Base-by-base conservation (phyloP, 306 rosid genomes). In the Prunus davidiana region DNA sequence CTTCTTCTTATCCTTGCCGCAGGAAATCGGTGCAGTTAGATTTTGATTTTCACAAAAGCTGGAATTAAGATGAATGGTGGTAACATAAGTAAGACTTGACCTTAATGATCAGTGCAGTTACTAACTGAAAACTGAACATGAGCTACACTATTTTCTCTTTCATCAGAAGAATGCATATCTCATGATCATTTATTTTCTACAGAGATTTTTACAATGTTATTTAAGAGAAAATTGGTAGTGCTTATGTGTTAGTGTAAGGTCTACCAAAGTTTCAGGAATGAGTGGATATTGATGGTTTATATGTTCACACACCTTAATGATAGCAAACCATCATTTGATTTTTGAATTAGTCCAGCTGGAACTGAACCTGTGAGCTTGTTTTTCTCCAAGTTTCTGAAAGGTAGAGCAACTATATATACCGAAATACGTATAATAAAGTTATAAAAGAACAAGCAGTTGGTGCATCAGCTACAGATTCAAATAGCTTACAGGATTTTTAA, bases 341-440 rank as follows among this genome's bases (percentile, higher is more conserved):
- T 85, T 43, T 82, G 79, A 71, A 80, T 11, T 2, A 88, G 90
- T 45, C 71, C 79, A 12, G 1, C 30, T 5, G 91, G 85, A 66
- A 90, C 69, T 13, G 56, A 43, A 12, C 90, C 85, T 15, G 64
- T 78, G 51, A 87, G 64, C 5, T 83, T 79, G 78, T 83, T 88
- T 15, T 66, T 77, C 52, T 61, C 79, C 70, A 91, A 82, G 64
- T 88, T 87, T 84, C 89, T 91, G 84, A n/a, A 14, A 83, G 67
- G 43, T 13, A 81, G 41, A 49, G 52, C 49, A 34, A 55, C 25
- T 20, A 30, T n/a, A 32, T 20, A 51, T 61, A 60, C 51, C 43
- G 10, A 7, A 12, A 32, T 18, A 64, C 69, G 34, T 38, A 32
- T 18, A 32, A 8, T 64, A 49, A 22, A 57, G 64, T 34, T 13